Evolutionary conservation across 108 stramenopile species (phyloP).

Genomic region (Discostella pseudostelligera): DNA sequence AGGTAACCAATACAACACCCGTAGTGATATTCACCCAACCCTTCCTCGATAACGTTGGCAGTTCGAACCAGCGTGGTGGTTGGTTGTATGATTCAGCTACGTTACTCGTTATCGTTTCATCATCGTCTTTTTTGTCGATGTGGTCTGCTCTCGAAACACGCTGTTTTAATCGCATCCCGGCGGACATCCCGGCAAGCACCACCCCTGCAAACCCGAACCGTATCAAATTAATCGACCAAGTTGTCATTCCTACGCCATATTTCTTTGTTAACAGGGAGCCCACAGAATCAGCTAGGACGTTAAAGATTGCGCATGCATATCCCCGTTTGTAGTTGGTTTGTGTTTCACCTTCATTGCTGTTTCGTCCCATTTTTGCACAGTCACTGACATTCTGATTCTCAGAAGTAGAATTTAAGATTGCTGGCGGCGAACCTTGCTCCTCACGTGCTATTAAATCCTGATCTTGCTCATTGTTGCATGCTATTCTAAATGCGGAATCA

Average conservation of each 20-base stretch:
- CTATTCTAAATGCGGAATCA: background rate
- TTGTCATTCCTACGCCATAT: conserved; percentile 66
- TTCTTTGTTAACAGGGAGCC: conserved; percentile 79
- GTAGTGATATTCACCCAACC: conserved; percentile 58
- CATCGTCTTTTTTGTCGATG: background rate
- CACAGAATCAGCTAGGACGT: conserved; percentile 75
- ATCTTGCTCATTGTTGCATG: conserved; percentile 3
- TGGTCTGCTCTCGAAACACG: background rate
- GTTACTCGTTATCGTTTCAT: no score
- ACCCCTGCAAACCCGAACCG: conserved; percentile 87
- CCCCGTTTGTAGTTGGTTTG: conserved; percentile 45
- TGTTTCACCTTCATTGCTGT: background rate
- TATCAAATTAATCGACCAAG: conserved; percentile 82
- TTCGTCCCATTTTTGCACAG: no score
- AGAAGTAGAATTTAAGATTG: background rate
- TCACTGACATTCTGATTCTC: background rate
- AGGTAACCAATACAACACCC: conserved; percentile 81
- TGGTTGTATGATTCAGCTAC: no score
- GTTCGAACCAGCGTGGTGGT: conserved; percentile 49
- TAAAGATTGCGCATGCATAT: conserved; percentile 58
- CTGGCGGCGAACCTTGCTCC: background rate
- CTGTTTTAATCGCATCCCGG: conserved; percentile 28
- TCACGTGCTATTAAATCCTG: no score
- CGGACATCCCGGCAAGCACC: conserved; percentile 52
- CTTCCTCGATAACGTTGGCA: conserved; percentile 48